These are phyloP conservation scores for Tagetes patula DNA, from an alignment of 129 eudicot species.

Conservation along the genomic window DNA sequence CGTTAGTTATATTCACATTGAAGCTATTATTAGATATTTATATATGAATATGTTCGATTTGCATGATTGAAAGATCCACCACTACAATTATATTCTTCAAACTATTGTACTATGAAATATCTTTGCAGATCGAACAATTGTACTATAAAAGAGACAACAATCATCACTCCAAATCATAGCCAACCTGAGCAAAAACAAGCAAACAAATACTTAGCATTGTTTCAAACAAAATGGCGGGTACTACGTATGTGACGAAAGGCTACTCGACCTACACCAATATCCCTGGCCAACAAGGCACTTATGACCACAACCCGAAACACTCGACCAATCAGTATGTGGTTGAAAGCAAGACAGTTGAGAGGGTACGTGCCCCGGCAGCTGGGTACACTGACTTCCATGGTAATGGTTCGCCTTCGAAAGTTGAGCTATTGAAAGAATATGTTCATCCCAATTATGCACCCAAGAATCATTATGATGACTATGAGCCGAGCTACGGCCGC, in stretches of 20 bases:
- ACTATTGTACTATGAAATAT: not conserved
- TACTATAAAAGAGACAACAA: constrained; percentile 17
- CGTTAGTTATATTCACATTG: not conserved
- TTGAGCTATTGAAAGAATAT: constrained; percentile 34
- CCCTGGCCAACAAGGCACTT: constrained; percentile 11
- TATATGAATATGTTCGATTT: constrained; percentile 34
- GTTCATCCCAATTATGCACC: constrained; percentile 24
- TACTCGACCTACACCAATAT: constrained; percentile 30
- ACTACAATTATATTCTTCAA: constrained; percentile 19
- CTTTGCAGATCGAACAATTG: not conserved
- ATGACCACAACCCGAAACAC: constrained; percentile 8
- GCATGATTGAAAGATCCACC: constrained; percentile 3
- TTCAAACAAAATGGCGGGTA: constrained; percentile 17
- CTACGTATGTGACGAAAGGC: constrained; percentile 27
- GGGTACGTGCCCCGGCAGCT: constrained; percentile 13
- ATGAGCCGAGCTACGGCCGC: constrained; percentile 8
- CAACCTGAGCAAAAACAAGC: constrained; percentile 17
- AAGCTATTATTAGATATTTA: not conserved
- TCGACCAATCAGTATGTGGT: constrained; percentile 15
- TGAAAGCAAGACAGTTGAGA: constrained; percentile 18
- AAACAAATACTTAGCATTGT: not conserved
- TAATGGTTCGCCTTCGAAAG: constrained; percentile 28
- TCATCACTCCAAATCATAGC: constrained; percentile 11
- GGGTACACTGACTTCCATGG: constrained; percentile 22
- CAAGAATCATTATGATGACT: not conserved